Base-by-base conservation (phyloP, 2,329 filamentous ascomycete genomes). In the Davidsoniella eucalypti region DNA sequence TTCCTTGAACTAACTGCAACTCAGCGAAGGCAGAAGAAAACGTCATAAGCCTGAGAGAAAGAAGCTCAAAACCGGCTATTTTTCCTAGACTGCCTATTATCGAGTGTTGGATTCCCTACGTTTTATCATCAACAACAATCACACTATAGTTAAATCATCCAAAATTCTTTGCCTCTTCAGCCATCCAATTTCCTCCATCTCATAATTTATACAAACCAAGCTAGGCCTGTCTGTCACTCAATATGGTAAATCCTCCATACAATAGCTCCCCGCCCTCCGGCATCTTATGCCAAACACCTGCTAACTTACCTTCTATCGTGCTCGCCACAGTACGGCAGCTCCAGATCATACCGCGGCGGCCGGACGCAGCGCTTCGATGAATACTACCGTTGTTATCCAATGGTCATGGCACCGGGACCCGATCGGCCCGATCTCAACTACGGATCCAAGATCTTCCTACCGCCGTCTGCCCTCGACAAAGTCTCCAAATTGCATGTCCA, bases 371-470 rank as follows among this genome's bases (percentile, higher is more conserved):
- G 88, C 54, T 98, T 98, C 69, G 90, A 98, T 65, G 92, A 98
- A 66, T 96, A 94, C 70, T 96, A 95, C 68, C 82, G 92, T 60
- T 95, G 88, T 71, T 98, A 96, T 61, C 92, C 92, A 41, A 76
- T 95, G 59, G 80, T 82, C 59, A 96, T 98, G 88, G 79, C 94
- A 55, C 87, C 88, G 10, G 88, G 90, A 2, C 78, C 86, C 37
- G 88, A 95, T 60, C 78, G 92, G 57, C 83, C 85, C 48, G 82
- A 88, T 57, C 80, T 94, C 55, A 96, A 96, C 70, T 88, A 92
- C 62, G 92, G 92, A 57, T 93, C 90, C 66, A 98, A 98, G 71
- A 90, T 98, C 59, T 86, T 98, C 62, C 80, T 98, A 55, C 92
- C 92, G n/a, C 84, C 92, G 0, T 94, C 87, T 36, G 90, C 92